Evolutionary conservation across 257 asterid species (phyloP).

Genomic region (Haberlea rhodopensis): DNA sequence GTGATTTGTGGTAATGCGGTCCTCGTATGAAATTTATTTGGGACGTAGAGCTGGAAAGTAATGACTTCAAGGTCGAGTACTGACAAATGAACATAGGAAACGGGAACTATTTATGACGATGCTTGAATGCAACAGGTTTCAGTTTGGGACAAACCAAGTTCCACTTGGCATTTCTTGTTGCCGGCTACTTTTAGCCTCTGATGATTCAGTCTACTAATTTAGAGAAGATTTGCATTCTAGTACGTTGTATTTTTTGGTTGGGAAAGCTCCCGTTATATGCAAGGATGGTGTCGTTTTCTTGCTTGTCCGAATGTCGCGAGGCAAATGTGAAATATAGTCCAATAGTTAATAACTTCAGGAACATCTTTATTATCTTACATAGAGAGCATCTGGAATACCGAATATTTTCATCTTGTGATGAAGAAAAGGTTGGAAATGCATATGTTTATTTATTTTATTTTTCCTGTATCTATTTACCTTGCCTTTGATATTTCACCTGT

Average conservation of each 20-base stretch:
- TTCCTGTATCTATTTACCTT: neutral
- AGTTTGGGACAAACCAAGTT: constrained; percentile 3
- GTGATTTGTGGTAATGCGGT: too few relatives aligned
- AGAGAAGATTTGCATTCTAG: too few relatives aligned
- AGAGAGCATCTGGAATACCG: neutral
- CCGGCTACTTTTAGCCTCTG: too few relatives aligned
- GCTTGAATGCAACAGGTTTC: neutral
- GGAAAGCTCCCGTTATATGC: too few relatives aligned
- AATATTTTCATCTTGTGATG: neutral
- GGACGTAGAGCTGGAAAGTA: neutral
- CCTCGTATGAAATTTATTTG: constrained; percentile 6
- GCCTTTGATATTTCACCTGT: neutral
- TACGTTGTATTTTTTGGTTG: too few relatives aligned
- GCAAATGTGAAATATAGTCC: too few relatives aligned
- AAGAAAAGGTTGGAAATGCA: neutral
- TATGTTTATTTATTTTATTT: neutral
- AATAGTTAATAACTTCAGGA: too few relatives aligned
- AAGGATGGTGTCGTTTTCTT: too few relatives aligned
- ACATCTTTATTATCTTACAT: neutral
- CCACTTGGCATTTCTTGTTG: neutral
- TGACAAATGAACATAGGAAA: neutral
- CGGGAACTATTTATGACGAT: neutral
- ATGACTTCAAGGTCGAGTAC: constrained; percentile 6
- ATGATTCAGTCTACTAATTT: too few relatives aligned
- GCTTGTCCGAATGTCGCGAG: too few relatives aligned